phyloP scores from a whole-genome alignment of 169 alveolate genomes.

The Eimeria mitis region DNA sequence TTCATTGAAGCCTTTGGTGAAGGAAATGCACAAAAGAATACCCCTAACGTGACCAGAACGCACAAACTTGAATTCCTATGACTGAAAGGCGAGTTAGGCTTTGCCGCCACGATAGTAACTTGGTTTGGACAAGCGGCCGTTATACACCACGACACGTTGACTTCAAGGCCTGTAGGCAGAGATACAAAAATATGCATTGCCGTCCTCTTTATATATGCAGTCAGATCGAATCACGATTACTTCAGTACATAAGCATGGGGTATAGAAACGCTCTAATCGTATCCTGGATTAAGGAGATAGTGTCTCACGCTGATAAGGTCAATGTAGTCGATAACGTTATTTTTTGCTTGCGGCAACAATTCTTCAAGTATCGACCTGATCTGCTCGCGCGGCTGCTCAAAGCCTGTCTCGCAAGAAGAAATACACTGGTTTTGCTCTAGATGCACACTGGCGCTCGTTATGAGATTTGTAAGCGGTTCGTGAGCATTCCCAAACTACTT shows the following conservation, averaged over 20 bases:
- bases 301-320: constrained; percentile 35
- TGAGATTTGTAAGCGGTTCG: neutral
- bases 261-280: neutral
- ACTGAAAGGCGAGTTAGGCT: too few relatives aligned
- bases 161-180: neutral
- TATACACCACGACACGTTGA: constrained; percentile 46
- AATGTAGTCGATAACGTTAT: constrained; percentile 4
- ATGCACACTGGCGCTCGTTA: neutral
- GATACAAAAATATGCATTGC: neutral
- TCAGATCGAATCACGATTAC: neutral
- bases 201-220: neutral
- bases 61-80: neutral
- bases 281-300: neutral
- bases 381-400: constrained; percentile 5
- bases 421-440: too few relatives aligned
- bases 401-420: neutral
- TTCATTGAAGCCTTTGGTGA: neutral
- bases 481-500: neutral
- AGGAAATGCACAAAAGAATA: neutral
- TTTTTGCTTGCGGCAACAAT: constrained; percentile 11
- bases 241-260: neutral
- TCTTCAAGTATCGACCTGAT: neutral
- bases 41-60: neutral
- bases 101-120: neutral
- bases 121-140: neutral